Percentiles rank a stretch among this genome's conserved stretches.
phyloP scores from a whole-genome alignment of 2,329 filamentous ascomycete species.

The Diaporthe vexans region DNA sequence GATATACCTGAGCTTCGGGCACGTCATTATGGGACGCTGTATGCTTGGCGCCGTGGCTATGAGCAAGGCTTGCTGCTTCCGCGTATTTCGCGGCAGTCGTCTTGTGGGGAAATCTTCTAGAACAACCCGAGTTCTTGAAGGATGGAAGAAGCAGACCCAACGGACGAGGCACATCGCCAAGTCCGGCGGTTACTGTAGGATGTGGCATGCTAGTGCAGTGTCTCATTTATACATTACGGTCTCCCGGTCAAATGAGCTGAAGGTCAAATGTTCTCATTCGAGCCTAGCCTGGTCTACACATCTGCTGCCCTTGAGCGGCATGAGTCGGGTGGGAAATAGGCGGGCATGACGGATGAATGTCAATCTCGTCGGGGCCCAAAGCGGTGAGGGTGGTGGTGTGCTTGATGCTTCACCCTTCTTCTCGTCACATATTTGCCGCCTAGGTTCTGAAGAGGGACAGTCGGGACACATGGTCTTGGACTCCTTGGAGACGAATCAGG shows the following conservation, averaged over 20 bases:
- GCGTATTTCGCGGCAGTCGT: no score
- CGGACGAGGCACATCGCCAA: no score
- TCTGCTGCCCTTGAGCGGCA: not conserved
- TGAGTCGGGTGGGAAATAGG: not conserved
- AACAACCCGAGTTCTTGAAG: no score
- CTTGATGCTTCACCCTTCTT: not conserved
- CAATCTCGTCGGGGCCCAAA: not conserved
- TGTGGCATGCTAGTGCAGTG: not conserved
- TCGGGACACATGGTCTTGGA: no score
- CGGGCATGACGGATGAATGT: not conserved
- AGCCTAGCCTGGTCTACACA: not conserved
- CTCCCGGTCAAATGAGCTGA: not conserved
- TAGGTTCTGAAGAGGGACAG: not conserved
- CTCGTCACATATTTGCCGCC: no score
- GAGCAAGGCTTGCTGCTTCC: not conserved
- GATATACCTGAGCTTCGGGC: not conserved
- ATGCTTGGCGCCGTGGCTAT: not conserved
- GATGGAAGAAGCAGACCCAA: not conserved
- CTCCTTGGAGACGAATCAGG: no score
- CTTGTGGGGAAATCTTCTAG: not conserved
- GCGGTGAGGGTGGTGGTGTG: not conserved
- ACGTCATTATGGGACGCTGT: not conserved
- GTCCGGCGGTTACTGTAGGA: not conserved
- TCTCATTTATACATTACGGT: no score
- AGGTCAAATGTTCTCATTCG: not conserved